These are phyloP conservation scores for Lagenidium sp. DNA, from an alignment of 352 stramenopile species.

Conservation along the genomic window DNA sequence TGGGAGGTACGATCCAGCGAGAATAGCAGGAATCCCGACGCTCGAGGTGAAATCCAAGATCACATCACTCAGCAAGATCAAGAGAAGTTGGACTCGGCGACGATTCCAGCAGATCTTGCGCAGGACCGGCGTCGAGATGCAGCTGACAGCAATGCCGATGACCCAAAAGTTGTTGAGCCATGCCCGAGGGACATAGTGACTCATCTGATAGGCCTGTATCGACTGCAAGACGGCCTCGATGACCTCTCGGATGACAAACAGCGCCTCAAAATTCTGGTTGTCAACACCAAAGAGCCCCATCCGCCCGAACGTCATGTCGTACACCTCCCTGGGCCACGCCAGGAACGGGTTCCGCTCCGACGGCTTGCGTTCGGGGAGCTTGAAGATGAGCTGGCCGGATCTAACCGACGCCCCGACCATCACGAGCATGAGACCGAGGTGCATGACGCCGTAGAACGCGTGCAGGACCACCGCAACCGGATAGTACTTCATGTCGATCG, in stretches of 20 bases:
- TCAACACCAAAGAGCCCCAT: slow-evolving; percentile 11
- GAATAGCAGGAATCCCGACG: slow-evolving; percentile 16
- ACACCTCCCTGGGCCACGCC: background rate
- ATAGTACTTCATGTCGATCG: slow-evolving; percentile 13
- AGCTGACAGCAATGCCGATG: slow-evolving; percentile 18
- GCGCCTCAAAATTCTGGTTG: slow-evolving; percentile 7
- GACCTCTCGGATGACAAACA: slow-evolving; percentile 11
- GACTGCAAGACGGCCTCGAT: slow-evolving; percentile 12
- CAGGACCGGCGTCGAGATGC: slow-evolving; percentile 24
- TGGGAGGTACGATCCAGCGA: slow-evolving; percentile 12
- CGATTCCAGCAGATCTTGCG: slow-evolving; percentile 7
- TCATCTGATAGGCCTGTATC: slow-evolving; percentile 13
- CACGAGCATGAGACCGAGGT: slow-evolving; percentile 1
- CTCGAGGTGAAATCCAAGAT: slow-evolving; percentile 29
- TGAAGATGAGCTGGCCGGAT: slow-evolving; percentile 5
- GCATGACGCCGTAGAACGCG: slow-evolving; percentile 1
- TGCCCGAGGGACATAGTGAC: slow-evolving; percentile 10
- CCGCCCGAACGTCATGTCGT: slow-evolving; percentile 6
- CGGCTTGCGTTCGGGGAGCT: background rate
- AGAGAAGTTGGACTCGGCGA: slow-evolving; percentile 14
- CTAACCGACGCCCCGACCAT: slow-evolving; percentile 8
- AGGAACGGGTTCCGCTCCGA: background rate
- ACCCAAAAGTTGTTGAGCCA: slow-evolving; percentile 20
- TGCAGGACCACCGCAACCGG: slow-evolving; percentile 7
- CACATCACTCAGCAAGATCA: slow-evolving; percentile 19